Percentiles rank a stretch among this genome's conserved stretches.
Conservation (phyloP, 345 rosid species). For the Kandelia obovata region DNA sequence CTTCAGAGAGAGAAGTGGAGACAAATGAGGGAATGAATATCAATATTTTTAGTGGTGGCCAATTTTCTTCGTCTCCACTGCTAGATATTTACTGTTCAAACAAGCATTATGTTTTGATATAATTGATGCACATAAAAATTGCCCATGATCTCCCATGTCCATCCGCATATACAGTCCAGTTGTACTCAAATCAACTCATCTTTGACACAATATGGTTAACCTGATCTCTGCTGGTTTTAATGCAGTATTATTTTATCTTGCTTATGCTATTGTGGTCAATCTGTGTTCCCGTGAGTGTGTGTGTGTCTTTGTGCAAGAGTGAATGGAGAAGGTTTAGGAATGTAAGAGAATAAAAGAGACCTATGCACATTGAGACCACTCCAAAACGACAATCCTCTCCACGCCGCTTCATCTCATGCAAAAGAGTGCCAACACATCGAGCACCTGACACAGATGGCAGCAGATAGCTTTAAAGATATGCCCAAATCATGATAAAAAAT, state of each 20-base stretch:
- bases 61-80: neutral
- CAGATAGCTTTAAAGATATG: conserved; percentile 7
- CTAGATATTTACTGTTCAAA: neutral
- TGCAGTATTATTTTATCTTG: neutral
- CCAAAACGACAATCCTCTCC: conserved; percentile 88
- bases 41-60: too few relatives aligned
- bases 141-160: neutral
- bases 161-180: neutral
- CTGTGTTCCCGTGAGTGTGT: neutral
- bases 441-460: conserved; percentile 52
- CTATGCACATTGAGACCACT: conserved; percentile 96
- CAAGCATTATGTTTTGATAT: neutral
- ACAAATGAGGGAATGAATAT: too few relatives aligned
- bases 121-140: neutral
- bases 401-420: conserved; percentile 87
- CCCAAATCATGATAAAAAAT: neutral
- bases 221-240: neutral
- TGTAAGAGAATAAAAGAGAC: conserved; percentile 31
- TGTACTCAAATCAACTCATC: neutral
- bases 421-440: conserved; percentile 76
- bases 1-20: too few relatives aligned
- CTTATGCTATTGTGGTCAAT: too few relatives aligned
- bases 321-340: neutral
- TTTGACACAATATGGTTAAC: neutral
- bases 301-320: neutral